Percentiles rank a stretch among this genome's conserved stretches.
Conservation (phyloP, 1,139 yeast species). For the Hanseniaspora sp. region DNA sequence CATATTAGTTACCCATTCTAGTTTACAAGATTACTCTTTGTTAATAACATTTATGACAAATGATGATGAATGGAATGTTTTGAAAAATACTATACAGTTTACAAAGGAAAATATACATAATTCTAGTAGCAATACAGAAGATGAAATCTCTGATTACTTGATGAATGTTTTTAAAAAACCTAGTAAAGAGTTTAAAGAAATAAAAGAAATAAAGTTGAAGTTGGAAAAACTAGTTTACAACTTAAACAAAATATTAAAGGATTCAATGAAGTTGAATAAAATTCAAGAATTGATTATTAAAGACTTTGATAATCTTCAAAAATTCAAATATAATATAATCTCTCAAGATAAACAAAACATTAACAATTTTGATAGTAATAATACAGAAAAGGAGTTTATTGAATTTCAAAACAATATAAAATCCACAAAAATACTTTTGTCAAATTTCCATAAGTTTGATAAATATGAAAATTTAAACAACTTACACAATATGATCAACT, state of each 20-base stretch:
- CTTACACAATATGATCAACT: slow-evolving; percentile 77
- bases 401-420: slow-evolving; percentile 45
- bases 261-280: slow-evolving; percentile 60
- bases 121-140: slow-evolving; percentile 18
- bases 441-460: slow-evolving; percentile 46
- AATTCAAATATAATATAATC: slow-evolving; percentile 59
- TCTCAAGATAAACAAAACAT: slow-evolving; percentile 32
- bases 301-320: slow-evolving; percentile 63
- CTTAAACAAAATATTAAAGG: slow-evolving; percentile 62
- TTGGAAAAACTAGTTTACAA: slow-evolving; percentile 78
- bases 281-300: slow-evolving; percentile 61
- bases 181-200: slow-evolving; percentile 64
- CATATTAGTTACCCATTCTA: slow-evolving; percentile 6
- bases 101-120: slow-evolving; percentile 7
- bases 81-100: slow-evolving; percentile 12
- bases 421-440: slow-evolving; percentile 38
- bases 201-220: slow-evolving; percentile 71
- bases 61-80: slow-evolving; percentile 12
- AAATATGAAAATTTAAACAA: slow-evolving; percentile 78
- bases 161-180: slow-evolving; percentile 85
- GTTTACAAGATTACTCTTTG: slow-evolving; percentile 9
- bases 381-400: slow-evolving; percentile 41
- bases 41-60: slow-evolving; percentile 13
- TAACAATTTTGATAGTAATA: slow-evolving; percentile 10
- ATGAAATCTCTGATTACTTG: slow-evolving; percentile 61